Evolutionary conservation across 106 monocot genomes (phyloP).

Genomic region (Iris macrosiphon): DNA sequence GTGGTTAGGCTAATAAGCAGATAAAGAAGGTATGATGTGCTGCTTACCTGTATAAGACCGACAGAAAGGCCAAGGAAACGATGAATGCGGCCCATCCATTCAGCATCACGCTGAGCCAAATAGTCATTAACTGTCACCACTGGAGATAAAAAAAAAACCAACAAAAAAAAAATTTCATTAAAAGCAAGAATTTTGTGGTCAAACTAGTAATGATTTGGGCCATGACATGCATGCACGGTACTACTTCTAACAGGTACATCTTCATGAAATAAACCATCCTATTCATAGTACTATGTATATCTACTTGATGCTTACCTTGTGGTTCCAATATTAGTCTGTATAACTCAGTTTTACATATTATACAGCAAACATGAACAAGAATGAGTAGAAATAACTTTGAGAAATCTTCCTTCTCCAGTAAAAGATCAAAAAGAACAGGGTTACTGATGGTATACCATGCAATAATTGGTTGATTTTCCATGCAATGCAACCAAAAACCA

Average conservation of each 20-base stretch:
- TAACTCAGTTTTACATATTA: no score
- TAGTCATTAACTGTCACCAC: conserved; percentile 99
- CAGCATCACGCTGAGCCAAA: conserved; percentile 96
- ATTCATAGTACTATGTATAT: no score
- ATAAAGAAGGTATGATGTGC: no score
- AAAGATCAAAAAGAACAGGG: not conserved
- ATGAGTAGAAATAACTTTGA: no score
- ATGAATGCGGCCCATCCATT: conserved; percentile 99
- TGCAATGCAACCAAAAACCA: not conserved
- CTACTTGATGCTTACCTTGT: no score
- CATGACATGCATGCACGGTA: not conserved
- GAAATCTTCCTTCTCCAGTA: not conserved
- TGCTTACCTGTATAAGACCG: conserved; percentile 83
- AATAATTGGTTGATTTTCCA: no score
- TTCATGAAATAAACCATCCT: no score
- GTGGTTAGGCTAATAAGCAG: no score
- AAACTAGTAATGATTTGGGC: not conserved
- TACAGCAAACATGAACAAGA: no score
- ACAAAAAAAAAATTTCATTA: not conserved
- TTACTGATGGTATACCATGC: no score
- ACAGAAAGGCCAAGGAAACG: conserved; percentile 97
- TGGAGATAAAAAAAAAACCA: conserved; percentile 25
- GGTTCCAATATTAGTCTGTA: no score
- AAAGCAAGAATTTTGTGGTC: not conserved
- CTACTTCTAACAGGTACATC: no score